phyloP scores from a whole-genome alignment of 129 eudicot genomes.

The Saussurea involucrata region DNA sequence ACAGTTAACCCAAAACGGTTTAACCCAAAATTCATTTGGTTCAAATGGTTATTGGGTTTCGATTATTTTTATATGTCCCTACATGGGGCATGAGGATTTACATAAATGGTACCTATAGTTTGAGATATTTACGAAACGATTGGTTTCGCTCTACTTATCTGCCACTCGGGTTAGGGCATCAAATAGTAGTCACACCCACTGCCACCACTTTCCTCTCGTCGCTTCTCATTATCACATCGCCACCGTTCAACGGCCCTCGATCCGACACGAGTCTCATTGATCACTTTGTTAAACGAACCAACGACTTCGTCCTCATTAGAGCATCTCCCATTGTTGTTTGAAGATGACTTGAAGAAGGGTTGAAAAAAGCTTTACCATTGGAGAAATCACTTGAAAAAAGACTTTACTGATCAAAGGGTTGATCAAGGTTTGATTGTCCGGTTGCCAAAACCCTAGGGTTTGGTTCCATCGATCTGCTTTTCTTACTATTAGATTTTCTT shows the following conservation, averaged over 20 bases:
- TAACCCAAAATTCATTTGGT: too few relatives aligned
- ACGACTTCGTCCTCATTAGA: not conserved
- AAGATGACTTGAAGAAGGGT: too few relatives aligned
- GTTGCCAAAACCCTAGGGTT: constrained; percentile 22
- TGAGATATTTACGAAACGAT: not conserved
- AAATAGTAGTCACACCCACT: constrained; percentile 20
- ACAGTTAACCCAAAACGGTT: too few relatives aligned
- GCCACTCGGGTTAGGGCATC: constrained; percentile 21
- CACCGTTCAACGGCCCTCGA: constrained; percentile 1
- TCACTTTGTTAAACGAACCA: not conserved
- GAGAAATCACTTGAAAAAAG: too few relatives aligned
- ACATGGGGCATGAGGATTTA: not conserved
- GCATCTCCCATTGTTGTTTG: too few relatives aligned
- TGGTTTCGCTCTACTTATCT: constrained; percentile 6
- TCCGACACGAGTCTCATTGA: not conserved
- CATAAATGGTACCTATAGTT: constrained; percentile 7
- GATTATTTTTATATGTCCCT: too few relatives aligned
- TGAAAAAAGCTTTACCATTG: too few relatives aligned
- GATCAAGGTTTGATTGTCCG: constrained; percentile 15
- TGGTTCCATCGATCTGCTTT: not conserved
- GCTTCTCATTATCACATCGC: constrained; percentile 9
- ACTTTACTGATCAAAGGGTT: too few relatives aligned
- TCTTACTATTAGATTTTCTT: not conserved
- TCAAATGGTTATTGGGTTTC: too few relatives aligned
- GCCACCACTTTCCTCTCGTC: constrained; percentile 1